Evolutionary conservation across 202 grass and related monocot genomes (phyloP).

Genomic region (Setaria viridis): DNA sequence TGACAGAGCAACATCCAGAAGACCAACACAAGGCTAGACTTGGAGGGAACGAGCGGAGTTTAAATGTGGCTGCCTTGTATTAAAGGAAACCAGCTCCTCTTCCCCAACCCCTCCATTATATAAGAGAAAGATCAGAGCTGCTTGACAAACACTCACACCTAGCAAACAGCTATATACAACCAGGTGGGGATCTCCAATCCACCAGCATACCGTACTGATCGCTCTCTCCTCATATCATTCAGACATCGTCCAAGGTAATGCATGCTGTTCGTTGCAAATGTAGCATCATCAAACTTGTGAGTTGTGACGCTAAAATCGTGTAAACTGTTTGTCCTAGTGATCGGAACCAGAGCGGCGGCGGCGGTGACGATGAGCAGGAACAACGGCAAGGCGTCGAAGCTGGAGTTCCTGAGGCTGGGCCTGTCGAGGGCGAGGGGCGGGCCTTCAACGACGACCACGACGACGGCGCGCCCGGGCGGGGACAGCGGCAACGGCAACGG

Average conservation of each 20-base stretch:
- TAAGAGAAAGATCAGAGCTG: slow-evolving; percentile 49
- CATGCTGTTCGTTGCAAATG: slow-evolving; percentile 21
- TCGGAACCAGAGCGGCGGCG: slow-evolving; percentile 20
- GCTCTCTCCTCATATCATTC: neutral
- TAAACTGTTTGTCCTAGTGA: neutral
- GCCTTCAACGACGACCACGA: slow-evolving; percentile 43
- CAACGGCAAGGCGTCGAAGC: slow-evolving; percentile 76
- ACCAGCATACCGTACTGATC: slow-evolving; percentile 38
- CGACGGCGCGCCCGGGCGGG: slow-evolving; percentile 32
- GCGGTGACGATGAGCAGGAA: slow-evolving; percentile 68
- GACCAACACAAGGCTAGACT: neutral
- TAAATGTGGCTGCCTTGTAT: slow-evolving; percentile 59
- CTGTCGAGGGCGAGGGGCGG: slow-evolving; percentile 57
- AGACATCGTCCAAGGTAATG: slow-evolving; percentile 42
- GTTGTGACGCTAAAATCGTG: slow-evolving; percentile 19
- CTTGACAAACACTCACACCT: slow-evolving; percentile 56
- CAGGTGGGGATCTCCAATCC: slow-evolving; percentile 58
- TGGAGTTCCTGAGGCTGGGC: slow-evolving; percentile 70
- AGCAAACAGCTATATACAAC: slow-evolving; percentile 60
- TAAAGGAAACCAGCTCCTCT: slow-evolving; percentile 65
- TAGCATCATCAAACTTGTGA: neutral
- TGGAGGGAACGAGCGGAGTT: slow-evolving; percentile 51
- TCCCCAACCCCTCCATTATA: slow-evolving; percentile 65
- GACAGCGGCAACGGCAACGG: slow-evolving; percentile 1
- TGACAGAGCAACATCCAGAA: neutral